Conservation (phyloP, 2,329 filamentous ascomycete species). For the Bretziella fagacearum region DNA sequence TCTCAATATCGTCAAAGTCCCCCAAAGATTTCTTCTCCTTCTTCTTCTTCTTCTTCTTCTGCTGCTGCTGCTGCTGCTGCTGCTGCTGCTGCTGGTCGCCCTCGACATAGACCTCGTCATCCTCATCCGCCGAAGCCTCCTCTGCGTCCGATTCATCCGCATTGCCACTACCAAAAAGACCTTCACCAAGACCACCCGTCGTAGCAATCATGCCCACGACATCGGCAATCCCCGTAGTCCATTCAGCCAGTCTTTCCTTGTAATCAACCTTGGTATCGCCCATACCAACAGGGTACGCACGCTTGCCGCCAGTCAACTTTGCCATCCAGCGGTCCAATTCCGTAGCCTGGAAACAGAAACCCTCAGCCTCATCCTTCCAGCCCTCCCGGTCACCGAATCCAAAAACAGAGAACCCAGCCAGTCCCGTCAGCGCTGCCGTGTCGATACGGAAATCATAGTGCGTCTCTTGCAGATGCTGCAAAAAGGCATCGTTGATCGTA, state of each 20-base stretch:
- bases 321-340: conserved; percentile 94
- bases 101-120: conserved; percentile 34
- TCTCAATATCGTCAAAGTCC: conserved; percentile 63
- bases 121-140: conserved; percentile 38
- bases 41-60: conserved; percentile 25
- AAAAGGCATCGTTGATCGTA: conserved; percentile 71
- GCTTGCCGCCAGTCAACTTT: conserved; percentile 71
- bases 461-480: conserved; percentile 77
- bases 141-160: conserved; percentile 73
- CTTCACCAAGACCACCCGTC: conserved; percentile 44
- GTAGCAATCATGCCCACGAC: conserved; percentile 46
- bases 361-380: conserved; percentile 80
- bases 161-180: conserved; percentile 64
- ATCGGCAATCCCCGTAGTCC: conserved; percentile 57
- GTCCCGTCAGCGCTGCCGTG: conserved; percentile 56
- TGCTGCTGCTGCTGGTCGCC: conserved; percentile 14
- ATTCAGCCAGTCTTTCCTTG: conserved; percentile 51
- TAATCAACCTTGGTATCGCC: conserved; percentile 70
- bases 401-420: conserved; percentile 84
- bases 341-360: conserved; percentile 83
- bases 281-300: conserved; percentile 77
- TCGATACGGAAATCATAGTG: conserved; percentile 96
- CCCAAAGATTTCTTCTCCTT: conserved; percentile 20
- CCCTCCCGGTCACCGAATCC: conserved; percentile 82
- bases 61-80: background rate